A percentile compares a stretch with the other conserved stretches of the same genome.
These are phyloP conservation scores for Euphorbia schlechtendalii DNA, from an alignment of 441 rosid species.

Conservation along the genomic window DNA sequence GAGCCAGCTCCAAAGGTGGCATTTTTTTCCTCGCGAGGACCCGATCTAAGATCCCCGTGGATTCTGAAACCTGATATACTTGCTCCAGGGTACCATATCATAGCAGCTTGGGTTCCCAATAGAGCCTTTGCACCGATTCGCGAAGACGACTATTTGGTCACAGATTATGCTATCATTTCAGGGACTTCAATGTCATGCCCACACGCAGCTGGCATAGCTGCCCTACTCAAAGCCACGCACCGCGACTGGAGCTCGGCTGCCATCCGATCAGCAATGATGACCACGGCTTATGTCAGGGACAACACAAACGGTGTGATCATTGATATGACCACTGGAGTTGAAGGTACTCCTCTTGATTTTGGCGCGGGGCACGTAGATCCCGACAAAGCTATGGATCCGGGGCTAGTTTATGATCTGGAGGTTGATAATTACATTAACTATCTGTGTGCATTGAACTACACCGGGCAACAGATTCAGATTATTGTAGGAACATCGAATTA, in stretches of 20 bases:
- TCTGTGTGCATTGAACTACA: conserved; percentile 42
- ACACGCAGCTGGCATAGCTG: conserved; percentile 33
- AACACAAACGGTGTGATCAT: conserved; percentile 23
- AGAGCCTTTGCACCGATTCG: conserved; percentile 22
- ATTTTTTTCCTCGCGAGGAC: conserved; percentile 35
- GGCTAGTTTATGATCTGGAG: conserved; percentile 40
- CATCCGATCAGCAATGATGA: conserved; percentile 44
- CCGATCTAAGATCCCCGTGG: conserved; percentile 30
- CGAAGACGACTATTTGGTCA: conserved; percentile 22
- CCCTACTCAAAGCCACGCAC: conserved; percentile 29
- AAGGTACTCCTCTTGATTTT: conserved; percentile 41
- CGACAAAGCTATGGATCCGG: conserved; percentile 36
- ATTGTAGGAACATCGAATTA: conserved; percentile 28
- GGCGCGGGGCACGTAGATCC: conserved; percentile 43
- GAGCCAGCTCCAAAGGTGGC: conserved; percentile 38
- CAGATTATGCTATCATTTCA: conserved; percentile 25
- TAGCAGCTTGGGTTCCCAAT: conserved; percentile 42
- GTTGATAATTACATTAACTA: conserved; percentile 31
- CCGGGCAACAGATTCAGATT: conserved; percentile 27
- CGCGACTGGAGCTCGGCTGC: conserved; percentile 37
- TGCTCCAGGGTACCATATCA: conserved; percentile 32
- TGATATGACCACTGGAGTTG: conserved; percentile 24
- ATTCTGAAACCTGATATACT: conserved; percentile 42
- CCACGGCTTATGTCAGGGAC: conserved; percentile 25
- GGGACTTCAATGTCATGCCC: conserved; percentile 51